Conservation (phyloP, 805 yeast genomes). For the Yarrowia sp. region DNA sequence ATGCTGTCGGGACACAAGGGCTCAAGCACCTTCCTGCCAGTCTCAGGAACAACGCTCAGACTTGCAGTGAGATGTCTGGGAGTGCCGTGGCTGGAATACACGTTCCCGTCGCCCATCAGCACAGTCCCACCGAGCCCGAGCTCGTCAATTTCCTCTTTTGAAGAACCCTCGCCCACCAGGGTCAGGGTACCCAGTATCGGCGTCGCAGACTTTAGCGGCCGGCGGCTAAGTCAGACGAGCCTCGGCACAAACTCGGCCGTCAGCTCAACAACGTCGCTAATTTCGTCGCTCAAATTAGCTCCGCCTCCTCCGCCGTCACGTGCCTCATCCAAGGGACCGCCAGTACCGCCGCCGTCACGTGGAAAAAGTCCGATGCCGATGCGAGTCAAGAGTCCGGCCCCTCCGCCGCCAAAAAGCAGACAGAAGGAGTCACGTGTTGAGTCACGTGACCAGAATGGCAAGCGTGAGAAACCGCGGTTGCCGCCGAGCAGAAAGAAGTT, state of each 20-base stretch:
- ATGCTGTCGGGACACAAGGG: slow-evolving; percentile 51
- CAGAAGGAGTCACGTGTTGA: neutral
- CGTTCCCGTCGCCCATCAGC: slow-evolving; percentile 36
- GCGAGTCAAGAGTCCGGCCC: slow-evolving; percentile 1
- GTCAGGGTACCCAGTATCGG: slow-evolving; percentile 18
- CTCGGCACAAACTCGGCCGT: slow-evolving; percentile 3
- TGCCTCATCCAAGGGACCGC: slow-evolving; percentile 19
- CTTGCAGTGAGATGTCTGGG: slow-evolving; percentile 46
- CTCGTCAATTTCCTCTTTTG: slow-evolving; percentile 6
- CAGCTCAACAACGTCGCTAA: slow-evolving; percentile 2
- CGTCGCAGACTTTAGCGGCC: neutral
- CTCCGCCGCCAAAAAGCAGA: slow-evolving; percentile 17
- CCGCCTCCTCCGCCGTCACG: slow-evolving; percentile 37
- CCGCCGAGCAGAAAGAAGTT: slow-evolving; percentile 18
- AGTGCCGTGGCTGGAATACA: slow-evolving; percentile 44
- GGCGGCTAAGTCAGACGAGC: slow-evolving; percentile 27
- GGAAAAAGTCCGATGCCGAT: slow-evolving; percentile 6
- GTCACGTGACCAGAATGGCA: neutral
- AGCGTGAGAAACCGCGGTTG: slow-evolving; percentile 6
- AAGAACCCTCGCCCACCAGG: neutral
- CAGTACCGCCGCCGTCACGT: slow-evolving; percentile 14
- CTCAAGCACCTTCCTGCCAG: slow-evolving; percentile 36
- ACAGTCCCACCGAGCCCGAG: slow-evolving; percentile 18
- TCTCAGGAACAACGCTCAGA: slow-evolving; percentile 44
- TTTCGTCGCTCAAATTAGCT: slow-evolving; percentile 20